These are phyloP conservation scores for Kurtzmaniella fragi DNA, from an alignment of 805 yeast species.

Conservation along the genomic window DNA sequence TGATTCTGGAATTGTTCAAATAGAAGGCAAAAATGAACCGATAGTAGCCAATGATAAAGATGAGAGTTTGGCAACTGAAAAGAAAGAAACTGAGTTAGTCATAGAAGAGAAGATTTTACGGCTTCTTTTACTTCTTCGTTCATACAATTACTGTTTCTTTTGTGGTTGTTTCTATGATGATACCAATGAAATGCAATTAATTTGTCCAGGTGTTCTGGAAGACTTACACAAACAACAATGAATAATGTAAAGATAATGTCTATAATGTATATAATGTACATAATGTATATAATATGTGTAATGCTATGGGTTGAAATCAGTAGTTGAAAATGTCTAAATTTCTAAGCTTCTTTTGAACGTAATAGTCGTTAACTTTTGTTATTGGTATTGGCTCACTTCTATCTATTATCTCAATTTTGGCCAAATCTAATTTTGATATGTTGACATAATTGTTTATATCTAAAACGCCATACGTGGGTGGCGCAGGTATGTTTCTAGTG, in stretches of 20 bases:
- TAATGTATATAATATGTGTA: too few relatives aligned
- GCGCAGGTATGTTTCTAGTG: conserved; percentile 11
- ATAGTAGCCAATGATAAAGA: not conserved
- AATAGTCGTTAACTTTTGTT: conserved; percentile 12
- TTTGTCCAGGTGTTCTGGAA: conserved; percentile 48
- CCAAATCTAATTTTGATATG: too few relatives aligned
- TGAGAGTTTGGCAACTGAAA: conserved; percentile 7
- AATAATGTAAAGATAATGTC: not conserved
- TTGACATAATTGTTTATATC: conserved; percentile 4
- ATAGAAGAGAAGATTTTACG: conserved; percentile 21
- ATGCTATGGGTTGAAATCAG: too few relatives aligned
- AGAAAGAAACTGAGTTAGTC: conserved; percentile 22
- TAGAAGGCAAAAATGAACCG: conserved; percentile 4
- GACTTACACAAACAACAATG: conserved; percentile 31
- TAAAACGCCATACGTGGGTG: conserved; percentile 14
- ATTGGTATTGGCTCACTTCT: conserved; percentile 13
- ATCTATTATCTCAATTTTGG: conserved; percentile 6
- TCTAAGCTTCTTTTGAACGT: conserved; percentile 9
- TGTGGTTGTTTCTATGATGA: conserved; percentile 41
- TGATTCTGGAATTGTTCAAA: not conserved
- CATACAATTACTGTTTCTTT: conserved; percentile 43
- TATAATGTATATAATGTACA: too few relatives aligned
- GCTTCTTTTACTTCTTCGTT: conserved; percentile 35
- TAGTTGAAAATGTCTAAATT: not conserved
- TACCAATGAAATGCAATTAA: conserved; percentile 30